phyloP scores from a whole-genome alignment of 2,329 filamentous ascomycete species.

The Pyricularia grisea region DNA sequence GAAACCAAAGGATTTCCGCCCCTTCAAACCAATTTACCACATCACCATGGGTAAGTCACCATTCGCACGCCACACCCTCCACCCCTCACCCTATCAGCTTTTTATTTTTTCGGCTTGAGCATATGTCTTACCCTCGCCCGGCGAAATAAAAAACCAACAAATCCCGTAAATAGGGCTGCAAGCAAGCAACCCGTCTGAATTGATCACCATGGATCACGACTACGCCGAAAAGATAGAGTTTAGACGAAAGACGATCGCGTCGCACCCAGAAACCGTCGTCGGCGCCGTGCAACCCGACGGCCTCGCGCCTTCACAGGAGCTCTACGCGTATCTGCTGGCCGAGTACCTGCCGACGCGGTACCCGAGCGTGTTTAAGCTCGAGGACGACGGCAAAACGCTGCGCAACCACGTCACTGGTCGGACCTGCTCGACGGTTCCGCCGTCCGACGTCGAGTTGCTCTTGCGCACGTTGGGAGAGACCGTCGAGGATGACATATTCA shows the following conservation, averaged over 20 bases:
- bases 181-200: conserved; percentile 32
- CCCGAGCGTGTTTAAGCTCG: conserved; percentile 34
- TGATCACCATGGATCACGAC: conserved; percentile 42
- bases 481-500: conserved; percentile 45
- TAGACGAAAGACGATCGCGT: conserved; percentile 26
- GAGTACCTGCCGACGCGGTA: conserved; percentile 38
- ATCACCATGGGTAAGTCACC: conserved; percentile 41
- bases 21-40: conserved; percentile 42
- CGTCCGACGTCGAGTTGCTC: conserved; percentile 17
- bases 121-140: no score
- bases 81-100: no score
- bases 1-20: conserved; percentile 29
- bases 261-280: conserved; percentile 29
- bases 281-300: conserved; percentile 29
- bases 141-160: not conserved
- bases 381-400: conserved; percentile 21
- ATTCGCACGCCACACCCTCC: not conserved
- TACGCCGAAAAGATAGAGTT: conserved; percentile 34
- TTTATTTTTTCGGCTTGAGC: no score
- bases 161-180: conserved; percentile 32
- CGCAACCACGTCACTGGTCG: conserved; percentile 29
- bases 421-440: conserved; percentile 18
- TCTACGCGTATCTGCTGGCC: conserved; percentile 36
- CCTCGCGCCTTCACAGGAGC: conserved; percentile 31
- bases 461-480: conserved; percentile 25